phyloP scores from a whole-genome alignment of 306 rosid species.

The Cucurbita argyrosperma region DNA sequence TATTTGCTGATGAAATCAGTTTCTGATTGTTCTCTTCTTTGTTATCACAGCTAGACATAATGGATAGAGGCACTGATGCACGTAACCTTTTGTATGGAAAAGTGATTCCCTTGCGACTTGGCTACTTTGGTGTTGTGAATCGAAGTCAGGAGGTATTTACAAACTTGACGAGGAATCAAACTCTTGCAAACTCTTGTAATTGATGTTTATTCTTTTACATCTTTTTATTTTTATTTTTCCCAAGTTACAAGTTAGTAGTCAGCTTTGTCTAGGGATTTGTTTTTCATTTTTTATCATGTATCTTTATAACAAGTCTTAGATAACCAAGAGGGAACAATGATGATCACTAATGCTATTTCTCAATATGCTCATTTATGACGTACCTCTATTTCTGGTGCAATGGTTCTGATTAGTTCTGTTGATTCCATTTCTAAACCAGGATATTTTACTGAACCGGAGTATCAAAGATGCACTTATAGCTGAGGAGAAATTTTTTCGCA shows the following conservation, averaged over 20 bases:
- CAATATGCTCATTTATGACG: conserved; percentile 1
- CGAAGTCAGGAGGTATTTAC: conserved; percentile 92
- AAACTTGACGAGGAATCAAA: not conserved
- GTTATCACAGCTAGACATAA: conserved; percentile 69
- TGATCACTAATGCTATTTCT: not conserved
- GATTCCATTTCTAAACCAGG: conserved; percentile 38
- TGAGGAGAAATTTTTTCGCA: conserved; percentile 80
- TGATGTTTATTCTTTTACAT: not conserved
- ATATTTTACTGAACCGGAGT: conserved; percentile 64
- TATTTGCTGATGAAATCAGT: not conserved
- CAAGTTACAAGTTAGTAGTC: not conserved
- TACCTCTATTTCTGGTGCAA: not conserved
- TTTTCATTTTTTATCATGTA: not conserved
- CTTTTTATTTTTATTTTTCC: too few relatives aligned
- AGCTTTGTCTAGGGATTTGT: not conserved
- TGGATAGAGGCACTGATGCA: conserved; percentile 99
- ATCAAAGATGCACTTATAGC: conserved; percentile 90
- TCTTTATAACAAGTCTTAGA: not conserved
- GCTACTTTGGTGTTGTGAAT: conserved; percentile 91
- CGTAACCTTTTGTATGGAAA: conserved; percentile 88
- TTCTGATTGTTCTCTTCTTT: conserved; percentile 17
- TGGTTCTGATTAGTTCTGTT: conserved; percentile 13
- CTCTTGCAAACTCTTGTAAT: not conserved
- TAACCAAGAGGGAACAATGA: conserved; percentile 8
- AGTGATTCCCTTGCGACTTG: conserved; percentile 92